Evolutionary conservation across 2,329 filamentous ascomycete genomes (phyloP), one percentile per base, ranked within the genome.

Genomic region (Trichoderma atrobrunneum): DNA sequence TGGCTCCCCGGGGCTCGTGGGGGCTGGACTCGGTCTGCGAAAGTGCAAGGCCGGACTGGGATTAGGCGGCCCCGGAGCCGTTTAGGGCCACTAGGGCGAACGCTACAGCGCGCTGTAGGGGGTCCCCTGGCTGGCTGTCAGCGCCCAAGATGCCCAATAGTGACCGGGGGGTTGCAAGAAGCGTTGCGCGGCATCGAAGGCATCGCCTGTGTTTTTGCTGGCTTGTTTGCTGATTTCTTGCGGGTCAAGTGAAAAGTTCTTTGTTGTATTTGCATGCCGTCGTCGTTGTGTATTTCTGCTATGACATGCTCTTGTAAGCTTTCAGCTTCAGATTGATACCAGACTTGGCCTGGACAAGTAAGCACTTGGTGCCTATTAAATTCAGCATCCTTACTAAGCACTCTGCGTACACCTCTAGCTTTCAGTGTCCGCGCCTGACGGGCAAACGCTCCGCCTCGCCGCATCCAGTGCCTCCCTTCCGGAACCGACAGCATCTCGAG

Each of bases 21-120:
- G 71, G 71, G 71, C 71, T 70, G 51, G 43, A 34, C 59, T 71
- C 67, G 71, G 66, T 72, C 71, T 71, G 71, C 67, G 24, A 70
- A 65, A 60, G 70, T 65, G 70, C 69, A 71, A 66, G 36, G 62
- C 70, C 61, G 63, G 63, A 34, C 70, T 59, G 34, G 70, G 71
- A 59, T 64, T 51, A 57, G 71, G 65, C 66, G 51, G 59, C 71
- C 66, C 71, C 71, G 57, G 66, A 70, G 67, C 54, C 54, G 71
- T 48, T 48, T 36, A 57, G 67, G 54, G 59, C 59, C 60, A 39
- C 71, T 64, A 65, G 66, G 67, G 66, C 60, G 60, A 65, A 64
- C 66, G 60, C 66, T 72, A 68, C 71, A 70, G 66, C 66, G 65
- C 65, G 21, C 36, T 56, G 34, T 48, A 18, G 62, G 54, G 34